Evolutionary conservation across 345 rosid genomes (phyloP).

Genomic region (Ceriops zippeliana): DNA sequence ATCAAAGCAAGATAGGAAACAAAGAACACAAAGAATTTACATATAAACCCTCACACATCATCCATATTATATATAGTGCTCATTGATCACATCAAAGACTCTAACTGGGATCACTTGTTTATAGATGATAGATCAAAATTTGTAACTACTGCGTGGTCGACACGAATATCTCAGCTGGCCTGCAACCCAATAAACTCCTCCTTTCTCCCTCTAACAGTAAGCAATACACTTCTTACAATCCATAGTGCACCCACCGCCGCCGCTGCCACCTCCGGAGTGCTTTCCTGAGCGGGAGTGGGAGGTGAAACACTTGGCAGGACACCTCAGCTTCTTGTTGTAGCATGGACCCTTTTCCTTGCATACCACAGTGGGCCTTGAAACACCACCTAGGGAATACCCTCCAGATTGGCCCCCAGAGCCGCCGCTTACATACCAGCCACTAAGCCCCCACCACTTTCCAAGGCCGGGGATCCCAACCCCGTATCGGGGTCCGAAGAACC

Average conservation of each 20-base stretch:
- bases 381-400: slow-evolving; percentile 57
- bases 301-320: slow-evolving; percentile 88
- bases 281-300: slow-evolving; percentile 83
- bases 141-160: not conserved
- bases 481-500: slow-evolving; percentile 41
- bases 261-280: slow-evolving; percentile 81
- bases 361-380: slow-evolving; percentile 53
- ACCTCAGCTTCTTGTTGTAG: slow-evolving; percentile 69
- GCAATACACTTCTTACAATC: slow-evolving; percentile 92
- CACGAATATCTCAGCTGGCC: not conserved
- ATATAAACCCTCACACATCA: no score
- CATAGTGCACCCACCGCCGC: slow-evolving; percentile 89
- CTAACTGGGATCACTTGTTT: not conserved
- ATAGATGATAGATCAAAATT: not conserved
- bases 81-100: not conserved
- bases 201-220: slow-evolving; percentile 43
- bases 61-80: not conserved
- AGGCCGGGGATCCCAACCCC: slow-evolving; percentile 50
- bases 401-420: slow-evolving; percentile 66
- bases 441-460: slow-evolving; percentile 38
- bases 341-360: slow-evolving; percentile 80
- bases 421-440: slow-evolving; percentile 55
- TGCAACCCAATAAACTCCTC: not conserved
- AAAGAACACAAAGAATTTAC: not conserved
- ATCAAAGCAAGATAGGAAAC: not conserved